Base-by-base conservation (phyloP, 2,329 filamentous ascomycete genomes). In the Monosporascus ibericus region DNA sequence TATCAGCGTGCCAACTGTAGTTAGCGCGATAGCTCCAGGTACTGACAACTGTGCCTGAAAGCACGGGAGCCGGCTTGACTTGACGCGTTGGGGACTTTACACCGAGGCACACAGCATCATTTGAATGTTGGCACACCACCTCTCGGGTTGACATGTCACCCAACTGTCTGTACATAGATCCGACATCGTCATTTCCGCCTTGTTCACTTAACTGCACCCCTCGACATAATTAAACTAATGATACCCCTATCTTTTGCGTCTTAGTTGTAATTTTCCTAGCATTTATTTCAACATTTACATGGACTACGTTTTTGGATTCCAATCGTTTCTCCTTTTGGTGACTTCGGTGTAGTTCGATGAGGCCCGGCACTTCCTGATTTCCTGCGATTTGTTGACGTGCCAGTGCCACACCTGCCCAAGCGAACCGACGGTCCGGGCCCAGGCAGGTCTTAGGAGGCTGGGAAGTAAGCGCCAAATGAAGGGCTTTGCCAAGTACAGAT, bases 381-480 rank as follows among this genome's bases (percentile, higher is more conserved):
- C 14, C 30, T 34, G 30, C 30, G 1, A 34, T 14, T 14, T 4
- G 4, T 34, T 34, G 30, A 14, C 30, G 9, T 34, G 30, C 30
- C 30, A 5, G 30, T 2, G 30, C 38, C 38, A 40, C 9, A 40
- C 17, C 18, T 40, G 9, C 38, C 17, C 18, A 18, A 40, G 17
- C 9, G 17, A 8, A 40, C 17, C 17, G 6, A 40, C 38, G 11
- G 11, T 34, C 30, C 30, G 9, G 30, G 30, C 30, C 9, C 9
- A 5, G 11, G 30, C 30, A 34, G 30, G 30, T 46, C 42, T n/a
- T 22, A 25, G 24, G 42, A 17, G 15, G 42, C 22, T 14, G 42
- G 24, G 11, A n/a, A 14, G 20, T n/a, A 46, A 27, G 42, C 11
- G 22, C 42, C 6, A 37, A 52, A 58, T 53, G 55, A 53, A 48